These are phyloP conservation scores for Flaveria trinervia DNA, from an alignment of 129 eudicot species.

Conservation along the genomic window DNA sequence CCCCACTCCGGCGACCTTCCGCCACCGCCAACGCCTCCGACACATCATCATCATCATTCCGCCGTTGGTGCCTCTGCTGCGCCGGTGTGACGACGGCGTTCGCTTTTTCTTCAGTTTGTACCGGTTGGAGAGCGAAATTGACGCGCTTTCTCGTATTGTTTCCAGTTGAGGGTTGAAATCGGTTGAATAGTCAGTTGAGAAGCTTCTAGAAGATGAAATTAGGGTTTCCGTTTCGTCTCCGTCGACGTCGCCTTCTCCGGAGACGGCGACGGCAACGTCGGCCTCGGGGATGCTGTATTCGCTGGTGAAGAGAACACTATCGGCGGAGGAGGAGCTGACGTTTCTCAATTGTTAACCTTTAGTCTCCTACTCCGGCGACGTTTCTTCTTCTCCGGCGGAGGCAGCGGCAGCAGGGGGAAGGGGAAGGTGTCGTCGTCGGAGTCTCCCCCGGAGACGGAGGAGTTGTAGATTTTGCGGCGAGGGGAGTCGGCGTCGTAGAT, in stretches of 20 bases:
- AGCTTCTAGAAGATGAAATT: constrained; percentile 61
- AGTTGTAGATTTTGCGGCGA: constrained; percentile 68
- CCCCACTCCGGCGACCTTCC: constrained; percentile 45
- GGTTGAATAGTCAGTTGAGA: constrained; percentile 58
- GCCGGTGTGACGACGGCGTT: constrained; percentile 16
- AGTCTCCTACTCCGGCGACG: constrained; percentile 41
- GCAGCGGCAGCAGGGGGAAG: constrained; percentile 36
- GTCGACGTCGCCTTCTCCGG: no score
- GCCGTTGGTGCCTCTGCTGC: neutral
- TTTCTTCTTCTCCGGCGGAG: constrained; percentile 43
- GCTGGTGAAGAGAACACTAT: constrained; percentile 51
- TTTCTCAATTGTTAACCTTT: constrained; percentile 15
- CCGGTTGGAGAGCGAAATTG: constrained; percentile 22
- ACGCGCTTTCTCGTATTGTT: constrained; percentile 46
- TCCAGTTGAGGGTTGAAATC: constrained; percentile 55
- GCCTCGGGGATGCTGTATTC: constrained; percentile 29
- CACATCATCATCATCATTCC: constrained; percentile 27
- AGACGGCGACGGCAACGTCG: constrained; percentile 13
- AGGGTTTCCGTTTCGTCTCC: constrained; percentile 60
- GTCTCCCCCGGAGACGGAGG: constrained; percentile 55
- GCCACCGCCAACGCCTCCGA: neutral
- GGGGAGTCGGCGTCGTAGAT: constrained; percentile 47
- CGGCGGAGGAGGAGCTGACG: constrained; percentile 60
- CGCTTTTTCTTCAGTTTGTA: constrained; percentile 29
- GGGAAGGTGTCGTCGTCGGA: constrained; percentile 38